Percentiles rank a stretch among this genome's conserved stretches.
phyloP scores from a whole-genome alignment of 768 basidiomycete genomes.

The Auricularia cornea region DNA sequence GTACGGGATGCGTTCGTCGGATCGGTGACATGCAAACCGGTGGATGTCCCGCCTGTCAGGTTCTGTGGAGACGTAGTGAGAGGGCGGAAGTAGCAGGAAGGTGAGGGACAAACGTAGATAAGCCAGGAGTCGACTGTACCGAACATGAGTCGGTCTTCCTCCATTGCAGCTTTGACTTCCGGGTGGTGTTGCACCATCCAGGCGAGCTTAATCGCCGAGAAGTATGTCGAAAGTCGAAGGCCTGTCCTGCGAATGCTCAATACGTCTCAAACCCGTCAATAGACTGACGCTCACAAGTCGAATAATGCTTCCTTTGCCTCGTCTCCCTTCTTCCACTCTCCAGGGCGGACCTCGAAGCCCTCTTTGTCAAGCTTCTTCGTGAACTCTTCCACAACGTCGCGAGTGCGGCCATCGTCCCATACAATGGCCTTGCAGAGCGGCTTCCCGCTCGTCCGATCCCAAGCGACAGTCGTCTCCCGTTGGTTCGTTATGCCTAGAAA shows the following conservation, averaged over 20 bases:
- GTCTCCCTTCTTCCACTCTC: constrained; percentile 59
- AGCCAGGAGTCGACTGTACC: constrained; percentile 99
- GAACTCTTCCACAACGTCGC: constrained; percentile 72
- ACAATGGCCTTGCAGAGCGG: constrained; percentile 86
- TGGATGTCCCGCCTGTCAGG: constrained; percentile 62
- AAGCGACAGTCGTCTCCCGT: constrained; percentile 89
- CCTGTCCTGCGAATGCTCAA: constrained; percentile 57
- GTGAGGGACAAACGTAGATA: constrained; percentile 52
- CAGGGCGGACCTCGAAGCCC: constrained; percentile 65
- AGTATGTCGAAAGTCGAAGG: constrained; percentile 93
- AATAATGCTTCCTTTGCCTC: constrained; percentile 59
- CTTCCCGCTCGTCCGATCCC: constrained; percentile 86
- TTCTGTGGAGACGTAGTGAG: constrained; percentile 39
- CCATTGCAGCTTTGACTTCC: constrained; percentile 69
- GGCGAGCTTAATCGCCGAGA: constrained; percentile 90
- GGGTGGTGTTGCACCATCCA: constrained; percentile 93
- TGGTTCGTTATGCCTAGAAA: constrained; percentile 98
- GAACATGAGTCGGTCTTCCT: constrained; percentile 72
- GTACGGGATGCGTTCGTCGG: constrained; percentile 96
- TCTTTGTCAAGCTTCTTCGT: constrained; percentile 60
- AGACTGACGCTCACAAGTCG: constrained; percentile 43
- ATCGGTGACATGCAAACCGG: constrained; percentile 77
- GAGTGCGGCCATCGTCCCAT: constrained; percentile 94
- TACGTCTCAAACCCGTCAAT: constrained; percentile 18
- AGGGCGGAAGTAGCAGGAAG: background rate